Conservation (phyloP, 495 filamentous ascomycete species). For the Endocarpon pusillum region DNA sequence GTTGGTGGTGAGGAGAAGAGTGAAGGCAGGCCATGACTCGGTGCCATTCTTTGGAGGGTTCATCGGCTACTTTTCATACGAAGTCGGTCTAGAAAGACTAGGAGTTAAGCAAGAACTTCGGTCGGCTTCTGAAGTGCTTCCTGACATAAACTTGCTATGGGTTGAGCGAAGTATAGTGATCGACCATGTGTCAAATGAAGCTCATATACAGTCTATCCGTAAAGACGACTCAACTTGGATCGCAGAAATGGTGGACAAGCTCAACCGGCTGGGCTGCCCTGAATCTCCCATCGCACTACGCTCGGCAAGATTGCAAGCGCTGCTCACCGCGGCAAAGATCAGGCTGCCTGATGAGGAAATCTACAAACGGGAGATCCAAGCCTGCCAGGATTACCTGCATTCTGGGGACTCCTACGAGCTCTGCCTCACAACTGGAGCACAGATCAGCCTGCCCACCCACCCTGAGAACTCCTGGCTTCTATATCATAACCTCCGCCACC, state of each 20-base stretch:
- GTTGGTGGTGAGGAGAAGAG: constrained; percentile 10
- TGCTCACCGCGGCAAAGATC: constrained; percentile 4
- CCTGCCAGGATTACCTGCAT: constrained; percentile 53
- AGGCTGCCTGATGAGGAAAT: constrained; percentile 31
- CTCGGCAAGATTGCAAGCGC: neutral
- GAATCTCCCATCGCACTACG: neutral
- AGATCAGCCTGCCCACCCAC: constrained; percentile 29
- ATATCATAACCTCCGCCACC: constrained; percentile 49
- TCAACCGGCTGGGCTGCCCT: too few relatives aligned
- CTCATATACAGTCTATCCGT: constrained; percentile 47
- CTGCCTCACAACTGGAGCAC: constrained; percentile 65
- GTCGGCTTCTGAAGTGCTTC: constrained; percentile 17
- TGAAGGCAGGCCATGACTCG: constrained; percentile 33
- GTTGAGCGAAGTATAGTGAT: constrained; percentile 65
- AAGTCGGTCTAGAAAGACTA: constrained; percentile 49
- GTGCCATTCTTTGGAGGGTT: constrained; percentile 76
- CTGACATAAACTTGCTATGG: constrained; percentile 65
- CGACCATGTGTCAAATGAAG: constrained; percentile 42
- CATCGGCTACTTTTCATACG: constrained; percentile 80
- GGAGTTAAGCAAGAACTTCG: constrained; percentile 15
- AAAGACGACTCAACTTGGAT: constrained; percentile 22
- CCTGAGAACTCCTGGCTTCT: constrained; percentile 41
- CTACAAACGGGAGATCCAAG: constrained; percentile 47
- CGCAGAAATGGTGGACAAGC: constrained; percentile 13
- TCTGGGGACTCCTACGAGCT: constrained; percentile 85